A percentile compares a stretch with the other conserved stretches of the same genome.
phyloP scores from a whole-genome alignment of 2,329 filamentous ascomycete genomes.

The Scedosporium boydii region DNA sequence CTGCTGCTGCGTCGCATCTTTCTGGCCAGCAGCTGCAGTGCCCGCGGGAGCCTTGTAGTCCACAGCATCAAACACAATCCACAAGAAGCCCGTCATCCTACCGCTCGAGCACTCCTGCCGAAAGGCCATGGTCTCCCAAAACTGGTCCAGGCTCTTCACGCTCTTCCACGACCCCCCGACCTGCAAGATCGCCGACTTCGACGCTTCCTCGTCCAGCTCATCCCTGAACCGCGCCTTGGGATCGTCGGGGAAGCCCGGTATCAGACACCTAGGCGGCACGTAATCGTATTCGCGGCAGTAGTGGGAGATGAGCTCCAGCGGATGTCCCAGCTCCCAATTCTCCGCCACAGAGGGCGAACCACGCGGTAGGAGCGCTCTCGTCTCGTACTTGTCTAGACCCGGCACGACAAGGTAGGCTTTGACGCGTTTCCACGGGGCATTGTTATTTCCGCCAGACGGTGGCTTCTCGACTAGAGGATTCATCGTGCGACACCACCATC shows the following conservation, averaged over 20 bases:
- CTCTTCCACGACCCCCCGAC: constrained; percentile 68
- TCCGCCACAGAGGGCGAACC: constrained; percentile 25
- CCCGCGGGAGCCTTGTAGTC: constrained; percentile 5
- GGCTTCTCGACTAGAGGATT: constrained; percentile 59
- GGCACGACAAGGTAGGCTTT: constrained; percentile 81
- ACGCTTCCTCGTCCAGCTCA: constrained; percentile 78
- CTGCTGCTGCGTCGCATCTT: not conserved
- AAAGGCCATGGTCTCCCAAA: constrained; percentile 98
- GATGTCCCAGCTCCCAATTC: constrained; percentile 61
- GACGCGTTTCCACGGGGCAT: constrained; percentile 31
- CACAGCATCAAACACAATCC: constrained; percentile 65
- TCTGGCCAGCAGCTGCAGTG: constrained; percentile 6
- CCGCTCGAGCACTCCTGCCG: constrained; percentile 93
- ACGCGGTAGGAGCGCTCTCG: constrained; percentile 65
- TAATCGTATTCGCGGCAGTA: constrained; percentile 46
- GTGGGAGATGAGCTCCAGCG: constrained; percentile 56
- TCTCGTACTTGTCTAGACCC: constrained; percentile 74
- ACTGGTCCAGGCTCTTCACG: constrained; percentile 75
- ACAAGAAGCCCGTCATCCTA: constrained; percentile 85
- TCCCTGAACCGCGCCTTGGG: constrained; percentile 84
- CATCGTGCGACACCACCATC: constrained; percentile 90
- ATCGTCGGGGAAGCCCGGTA: constrained; percentile 89
- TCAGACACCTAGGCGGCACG: constrained; percentile 71
- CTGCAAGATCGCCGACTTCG: constrained; percentile 43
- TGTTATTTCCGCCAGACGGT: constrained; percentile 16